These are phyloP conservation scores for Trifolium subterraneum DNA, from an alignment of 306 rosid genomes.

Conservation along the genomic window DNA sequence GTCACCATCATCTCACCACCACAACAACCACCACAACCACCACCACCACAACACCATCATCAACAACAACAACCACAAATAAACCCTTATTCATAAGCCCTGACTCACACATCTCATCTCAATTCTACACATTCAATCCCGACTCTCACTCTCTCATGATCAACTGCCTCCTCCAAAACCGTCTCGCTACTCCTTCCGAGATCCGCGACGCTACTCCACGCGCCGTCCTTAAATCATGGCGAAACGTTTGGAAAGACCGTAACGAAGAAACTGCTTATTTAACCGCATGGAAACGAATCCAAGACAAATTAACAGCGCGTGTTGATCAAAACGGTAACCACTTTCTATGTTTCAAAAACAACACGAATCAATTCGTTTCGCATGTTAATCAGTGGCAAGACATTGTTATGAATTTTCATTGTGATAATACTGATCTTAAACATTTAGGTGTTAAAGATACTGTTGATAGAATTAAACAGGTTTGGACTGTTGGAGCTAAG, in stretches of 20 bases:
- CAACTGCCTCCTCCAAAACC: conserved; percentile 75
- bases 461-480: conserved; percentile 84
- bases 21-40: conserved; percentile 9
- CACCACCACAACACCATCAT: conserved; percentile 33
- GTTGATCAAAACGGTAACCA: conserved; percentile 67
- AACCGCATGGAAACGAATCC: conserved; percentile 98
- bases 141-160: conserved; percentile 90
- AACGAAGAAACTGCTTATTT: conserved; percentile 95
- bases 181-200: conserved; percentile 80
- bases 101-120: conserved; percentile 87
- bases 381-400: conserved; percentile 93
- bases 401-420: conserved; percentile 78
- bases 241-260: conserved; percentile 97
- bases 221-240: conserved; percentile 88
- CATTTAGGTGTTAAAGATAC: conserved; percentile 89
- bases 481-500: conserved; percentile 98
- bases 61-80: too few relatives aligned
- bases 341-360: conserved; percentile 92
- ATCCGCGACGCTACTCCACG: conserved; percentile 87
- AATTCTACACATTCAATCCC: conserved; percentile 94
- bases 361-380: conserved; percentile 86
- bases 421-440: conserved; percentile 75
- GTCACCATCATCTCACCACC: conserved; percentile 7
- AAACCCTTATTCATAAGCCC: conserved; percentile 70
- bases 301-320: conserved; percentile 81